Evolutionary conservation across 139 green algal genomes (phyloP), one percentile per base, ranked within the genome.

Genomic region (Coccomyxa sp.): DNA sequence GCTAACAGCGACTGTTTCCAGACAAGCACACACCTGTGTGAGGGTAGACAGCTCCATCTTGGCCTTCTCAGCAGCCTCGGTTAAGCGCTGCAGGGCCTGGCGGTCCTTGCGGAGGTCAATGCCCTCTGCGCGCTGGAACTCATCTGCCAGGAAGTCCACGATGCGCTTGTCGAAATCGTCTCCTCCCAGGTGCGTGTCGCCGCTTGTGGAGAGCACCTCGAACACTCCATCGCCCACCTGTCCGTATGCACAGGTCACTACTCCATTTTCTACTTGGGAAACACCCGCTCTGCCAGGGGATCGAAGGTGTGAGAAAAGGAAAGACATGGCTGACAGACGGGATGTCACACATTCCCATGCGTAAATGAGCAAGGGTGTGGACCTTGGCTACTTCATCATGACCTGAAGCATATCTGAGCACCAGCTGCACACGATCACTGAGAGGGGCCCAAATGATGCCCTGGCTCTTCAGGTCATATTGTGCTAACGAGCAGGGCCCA

Each of bases 141-240:
- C 93, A 0, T 95, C 90, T 23, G 96, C 96, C 79, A 99, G 90
- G 85, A 89, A 99, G 86, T 99, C 94, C 27, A 99, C 95, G 82
- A 99, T 98, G 88, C 96, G 92, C 94, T 98, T 98, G 92, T 99
- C 97, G 88, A 99, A 99, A 91, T 99, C 97, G 90, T 99, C 97
- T 63, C 97, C 97, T 79, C 97, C 97, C 78, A 99, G 91, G 90
- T 99, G 96, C 13, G 97, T 99, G 92, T 99, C 97, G 80, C 97
- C 97, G 7, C 85, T 94, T 79, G 97, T 99, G 86, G 94, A 98
- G 83, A 99, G 90, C 86, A 99, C 97, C 93, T 99, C 97, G 86
- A 99, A 99, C 77, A 99, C 97, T 77, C 97, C 97, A 85, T 99
- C 97, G n/a, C 97, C 97, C 23, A 99, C 96, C 89, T 97, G 92